These are phyloP conservation scores for Globisporangium nagaii DNA, from an alignment of 352 stramenopile species.

Conservation along the genomic window DNA sequence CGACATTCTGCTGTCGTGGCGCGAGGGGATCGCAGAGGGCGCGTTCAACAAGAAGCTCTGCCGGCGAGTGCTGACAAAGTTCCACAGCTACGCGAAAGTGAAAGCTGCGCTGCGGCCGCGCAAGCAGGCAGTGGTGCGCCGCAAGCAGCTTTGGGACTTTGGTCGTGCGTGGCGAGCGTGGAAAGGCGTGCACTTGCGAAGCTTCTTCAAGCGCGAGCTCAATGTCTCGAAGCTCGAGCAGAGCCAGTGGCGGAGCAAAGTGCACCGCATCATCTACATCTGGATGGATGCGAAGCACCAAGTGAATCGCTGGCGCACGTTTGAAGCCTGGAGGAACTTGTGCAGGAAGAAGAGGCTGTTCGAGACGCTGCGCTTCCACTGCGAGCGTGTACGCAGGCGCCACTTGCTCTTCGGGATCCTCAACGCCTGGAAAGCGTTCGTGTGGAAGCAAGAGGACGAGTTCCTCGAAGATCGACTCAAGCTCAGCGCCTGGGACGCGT, in stretches of 20 bases:
- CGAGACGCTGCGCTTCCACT: constrained; percentile 39
- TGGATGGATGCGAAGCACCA: constrained; percentile 34
- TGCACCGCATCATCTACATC: constrained; percentile 43
- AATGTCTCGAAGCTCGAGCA: constrained; percentile 41
- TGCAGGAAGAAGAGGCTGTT: constrained; percentile 45
- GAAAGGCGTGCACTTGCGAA: constrained; percentile 47
- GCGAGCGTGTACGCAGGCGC: constrained; percentile 20
- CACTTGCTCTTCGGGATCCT: constrained; percentile 51
- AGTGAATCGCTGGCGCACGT: constrained; percentile 27
- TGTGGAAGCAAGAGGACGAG: constrained; percentile 53
- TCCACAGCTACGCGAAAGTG: constrained; percentile 24
- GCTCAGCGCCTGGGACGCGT: constrained; percentile 53
- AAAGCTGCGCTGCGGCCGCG: constrained; percentile 39
- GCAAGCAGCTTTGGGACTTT: constrained; percentile 14
- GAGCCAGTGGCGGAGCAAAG: constrained; percentile 34
- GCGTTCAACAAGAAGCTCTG: constrained; percentile 39
- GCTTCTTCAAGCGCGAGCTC: constrained; percentile 52
- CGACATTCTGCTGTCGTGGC: constrained; percentile 31
- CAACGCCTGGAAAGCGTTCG: constrained; percentile 50
- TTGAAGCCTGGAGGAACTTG: constrained; percentile 44
- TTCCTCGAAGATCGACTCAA: constrained; percentile 52
- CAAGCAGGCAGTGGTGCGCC: constrained; percentile 17
- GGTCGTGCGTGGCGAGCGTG: constrained; percentile 32
- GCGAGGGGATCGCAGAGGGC: constrained; percentile 36
- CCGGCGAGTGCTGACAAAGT: constrained; percentile 16